phyloP scores from a whole-genome alignment of 495 filamentous ascomycete species.

The Hypoxylon perforatum region DNA sequence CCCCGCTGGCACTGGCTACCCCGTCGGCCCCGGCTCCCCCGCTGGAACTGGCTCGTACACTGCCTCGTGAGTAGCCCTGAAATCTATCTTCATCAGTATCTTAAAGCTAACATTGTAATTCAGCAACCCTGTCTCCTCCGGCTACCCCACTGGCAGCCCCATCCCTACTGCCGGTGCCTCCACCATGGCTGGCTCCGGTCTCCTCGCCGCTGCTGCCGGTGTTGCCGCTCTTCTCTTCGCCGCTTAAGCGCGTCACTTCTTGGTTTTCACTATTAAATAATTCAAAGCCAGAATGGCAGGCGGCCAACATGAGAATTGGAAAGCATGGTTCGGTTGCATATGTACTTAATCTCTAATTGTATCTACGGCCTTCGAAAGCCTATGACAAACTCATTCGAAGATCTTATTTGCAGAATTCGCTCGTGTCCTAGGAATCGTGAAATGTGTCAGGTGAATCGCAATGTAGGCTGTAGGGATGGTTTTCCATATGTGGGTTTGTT shows the following conservation, averaged over 20 bases:
- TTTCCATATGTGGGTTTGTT: background rate
- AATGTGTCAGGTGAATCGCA: background rate
- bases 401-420: conserved; percentile 8
- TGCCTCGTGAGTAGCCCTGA: conserved; percentile 34
- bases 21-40: conserved; percentile 24
- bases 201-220: conserved; percentile 63
- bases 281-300: conserved; percentile 38
- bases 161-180: conserved; percentile 60
- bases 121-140: conserved; percentile 37
- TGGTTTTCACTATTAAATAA: conserved; percentile 40
- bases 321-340: conserved; percentile 48
- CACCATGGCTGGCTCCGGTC: conserved; percentile 55
- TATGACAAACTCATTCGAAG: conserved; percentile 33
- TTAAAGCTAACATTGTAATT: background rate
- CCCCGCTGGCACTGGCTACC: conserved; percentile 48
- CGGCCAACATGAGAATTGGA: conserved; percentile 38
- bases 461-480: background rate
- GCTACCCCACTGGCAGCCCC: conserved; percentile 47
- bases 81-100: background rate
- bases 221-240: conserved; percentile 62
- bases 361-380: conserved; percentile 41
- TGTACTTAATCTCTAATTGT: conserved; percentile 62
- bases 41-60: conserved; percentile 46
- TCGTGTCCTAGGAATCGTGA: background rate
- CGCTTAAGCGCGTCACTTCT: conserved; percentile 54